These are phyloP conservation scores for Podaxis sp. DNA, from an alignment of 768 basidiomycete genomes.

Conservation along the genomic window DNA sequence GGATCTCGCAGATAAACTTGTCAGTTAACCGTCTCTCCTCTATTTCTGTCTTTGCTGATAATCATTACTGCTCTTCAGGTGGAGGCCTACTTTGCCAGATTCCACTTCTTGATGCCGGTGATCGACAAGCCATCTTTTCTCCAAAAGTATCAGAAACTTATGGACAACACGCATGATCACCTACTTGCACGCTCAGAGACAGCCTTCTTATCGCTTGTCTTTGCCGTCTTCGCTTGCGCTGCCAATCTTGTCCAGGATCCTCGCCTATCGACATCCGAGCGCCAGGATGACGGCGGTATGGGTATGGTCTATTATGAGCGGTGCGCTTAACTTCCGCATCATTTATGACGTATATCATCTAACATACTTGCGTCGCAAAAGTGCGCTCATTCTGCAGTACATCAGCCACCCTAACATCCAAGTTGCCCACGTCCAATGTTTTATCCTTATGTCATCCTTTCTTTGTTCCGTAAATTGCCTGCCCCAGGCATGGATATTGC, in stretches of 20 bases:
- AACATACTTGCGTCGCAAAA: constrained; percentile 28
- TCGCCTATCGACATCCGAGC: constrained; percentile 55
- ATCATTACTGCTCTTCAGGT: constrained; percentile 48
- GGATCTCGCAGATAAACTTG: constrained; percentile 85
- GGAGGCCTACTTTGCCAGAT: constrained; percentile 81
- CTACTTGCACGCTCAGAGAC: constrained; percentile 57
- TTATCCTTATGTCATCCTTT: constrained; percentile 86
- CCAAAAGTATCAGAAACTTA: constrained; percentile 64
- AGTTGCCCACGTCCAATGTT: constrained; percentile 85
- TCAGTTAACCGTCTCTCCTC: constrained; percentile 35
- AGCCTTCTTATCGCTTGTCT: constrained; percentile 78
- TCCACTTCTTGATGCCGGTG: constrained; percentile 87
- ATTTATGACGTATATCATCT: constrained; percentile 14
- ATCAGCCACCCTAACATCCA: constrained; percentile 88
- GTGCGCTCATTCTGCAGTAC: constrained; percentile 87
- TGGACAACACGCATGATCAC: constrained; percentile 63
- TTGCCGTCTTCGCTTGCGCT: constrained; percentile 89
- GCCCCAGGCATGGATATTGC: constrained; percentile 90
- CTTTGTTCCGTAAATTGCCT: constrained; percentile 91
- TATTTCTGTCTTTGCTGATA: constrained; percentile 18
- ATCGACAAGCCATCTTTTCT: constrained; percentile 86
- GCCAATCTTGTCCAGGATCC: constrained; percentile 77
- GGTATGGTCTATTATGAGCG: constrained; percentile 90
- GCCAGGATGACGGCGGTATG: constrained; percentile 76
- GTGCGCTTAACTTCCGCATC: constrained; percentile 37